Base-by-base conservation (phyloP, 2,329 filamentous ascomycete genomes). In the Apiospora rasikravindrae region DNA sequence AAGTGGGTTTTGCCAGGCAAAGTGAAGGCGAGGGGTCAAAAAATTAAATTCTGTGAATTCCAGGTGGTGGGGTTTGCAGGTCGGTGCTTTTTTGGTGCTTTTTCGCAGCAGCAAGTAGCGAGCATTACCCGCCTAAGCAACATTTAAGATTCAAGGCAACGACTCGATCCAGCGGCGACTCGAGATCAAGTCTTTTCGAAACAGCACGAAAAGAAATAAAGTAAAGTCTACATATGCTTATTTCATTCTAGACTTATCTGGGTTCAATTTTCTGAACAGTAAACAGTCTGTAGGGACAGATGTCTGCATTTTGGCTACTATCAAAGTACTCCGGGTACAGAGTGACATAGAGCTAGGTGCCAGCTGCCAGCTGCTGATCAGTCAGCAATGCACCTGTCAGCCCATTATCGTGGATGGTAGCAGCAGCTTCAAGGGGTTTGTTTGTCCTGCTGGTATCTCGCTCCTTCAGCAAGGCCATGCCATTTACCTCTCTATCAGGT, bases 31-130 rank as follows among this genome's bases (percentile, higher is more conserved):
- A 69, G 67, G 67, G 67, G 67, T 49, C 67, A 47, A 49, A 69
- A 69, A 69, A 69, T 69, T 69, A 49, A 69, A 69, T 69, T 69
- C 67, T 69, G 67, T 69, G 67, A 69, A 69, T 69, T 69, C 33
- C 49, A 45, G 24, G 47, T 47, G 47, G 67, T 69, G 67, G 67
- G 67, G 67, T 69, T 45, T 49, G 26, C 67, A 45, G 44, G 67
- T 69, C 37, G 67, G 67, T 45, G 67, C 67, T 49, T 64, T 64
- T 64, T 64, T 40, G 53, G 53, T 61, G 53, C 53, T 61, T 61
- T 37, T 37, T 61, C n/a, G 57, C 57, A 64, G 33, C 33, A 64
- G 33, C 33, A 64, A 64, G 57, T 69, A 69, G 67, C 67, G 67
- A 69, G 67, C 37, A 69, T 69, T 69, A 69, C 44, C 67, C 67